These are phyloP conservation scores for Phytophthora megakarya DNA, from an alignment of 352 stramenopile genomes.

Conservation along the genomic window DNA sequence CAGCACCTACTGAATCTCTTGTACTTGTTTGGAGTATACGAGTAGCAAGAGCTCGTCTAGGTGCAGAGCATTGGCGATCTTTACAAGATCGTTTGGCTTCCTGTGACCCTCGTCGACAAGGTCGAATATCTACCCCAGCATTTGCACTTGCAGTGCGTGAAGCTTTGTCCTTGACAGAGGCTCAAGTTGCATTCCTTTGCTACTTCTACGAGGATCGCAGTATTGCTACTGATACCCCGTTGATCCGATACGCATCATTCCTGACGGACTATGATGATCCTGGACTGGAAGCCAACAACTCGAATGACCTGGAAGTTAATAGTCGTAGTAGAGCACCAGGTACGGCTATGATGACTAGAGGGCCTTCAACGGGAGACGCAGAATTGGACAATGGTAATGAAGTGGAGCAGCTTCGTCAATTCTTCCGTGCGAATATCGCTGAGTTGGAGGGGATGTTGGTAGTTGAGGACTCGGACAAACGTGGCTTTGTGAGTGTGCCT, in stretches of 20 bases:
- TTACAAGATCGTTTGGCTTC: constrained; percentile 64
- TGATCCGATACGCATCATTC: constrained; percentile 76
- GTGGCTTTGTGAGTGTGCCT: constrained; percentile 56
- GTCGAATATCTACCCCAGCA: constrained; percentile 48
- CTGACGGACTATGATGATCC: constrained; percentile 76
- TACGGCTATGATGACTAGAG: background rate
- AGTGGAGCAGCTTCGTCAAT: constrained; percentile 46
- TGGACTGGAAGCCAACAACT: constrained; percentile 45
- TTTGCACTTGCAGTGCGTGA: constrained; percentile 58
- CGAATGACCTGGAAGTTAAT: constrained; percentile 4
- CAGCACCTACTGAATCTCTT: constrained; percentile 65
- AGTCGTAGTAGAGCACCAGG: constrained; percentile 1
- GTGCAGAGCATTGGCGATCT: constrained; percentile 37
- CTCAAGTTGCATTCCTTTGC: constrained; percentile 70
- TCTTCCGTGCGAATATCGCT: constrained; percentile 48
- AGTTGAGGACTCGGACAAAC: constrained; percentile 47
- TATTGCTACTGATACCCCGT: constrained; percentile 54
- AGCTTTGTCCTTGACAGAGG: constrained; percentile 53
- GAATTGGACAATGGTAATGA: constrained; percentile 36
- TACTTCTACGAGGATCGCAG: constrained; percentile 84
- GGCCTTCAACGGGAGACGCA: constrained; percentile 20
- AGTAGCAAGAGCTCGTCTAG: constrained; percentile 54
- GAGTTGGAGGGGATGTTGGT: constrained; percentile 48
- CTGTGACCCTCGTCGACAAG: constrained; percentile 53
- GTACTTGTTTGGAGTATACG: constrained; percentile 78